phyloP scores from a whole-genome alignment of 2,329 filamentous ascomycete genomes.

The Colletotrichum musicola region DNA sequence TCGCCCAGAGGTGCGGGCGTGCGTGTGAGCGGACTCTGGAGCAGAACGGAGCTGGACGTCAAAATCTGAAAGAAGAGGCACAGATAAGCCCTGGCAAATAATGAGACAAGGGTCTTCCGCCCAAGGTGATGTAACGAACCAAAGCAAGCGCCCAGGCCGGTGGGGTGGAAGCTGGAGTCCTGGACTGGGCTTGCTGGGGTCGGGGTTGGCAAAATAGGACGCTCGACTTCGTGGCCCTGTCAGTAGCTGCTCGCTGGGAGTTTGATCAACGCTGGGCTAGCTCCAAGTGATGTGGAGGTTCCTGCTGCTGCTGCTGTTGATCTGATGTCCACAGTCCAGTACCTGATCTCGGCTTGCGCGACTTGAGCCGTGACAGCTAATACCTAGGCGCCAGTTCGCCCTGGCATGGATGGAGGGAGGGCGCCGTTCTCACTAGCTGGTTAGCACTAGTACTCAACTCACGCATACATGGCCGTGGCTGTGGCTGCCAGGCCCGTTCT shows the following conservation, averaged over 20 bases:
- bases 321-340: slow-evolving; percentile 21
- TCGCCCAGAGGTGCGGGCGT: slow-evolving; percentile 7
- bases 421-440: slow-evolving; percentile 17
- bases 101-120: slow-evolving; percentile 36
- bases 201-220: slow-evolving; percentile 32
- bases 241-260: slow-evolving; percentile 14
- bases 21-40: slow-evolving; percentile 9
- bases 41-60: slow-evolving; percentile 22
- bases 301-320: slow-evolving; percentile 24
- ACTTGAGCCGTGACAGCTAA: slow-evolving; percentile 28
- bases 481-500: slow-evolving; percentile 16
- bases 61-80: slow-evolving; percentile 34
- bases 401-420: slow-evolving; percentile 16
- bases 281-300: slow-evolving; percentile 31
- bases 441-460: slow-evolving; percentile 13
- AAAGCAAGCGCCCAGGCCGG: slow-evolving; percentile 33
- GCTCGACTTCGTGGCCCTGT: slow-evolving; percentile 28
- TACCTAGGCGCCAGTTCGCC: slow-evolving; percentile 5
- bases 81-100: slow-evolving; percentile 30
- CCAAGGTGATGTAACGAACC: slow-evolving; percentile 34
- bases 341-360: slow-evolving; percentile 14
- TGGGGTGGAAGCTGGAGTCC: slow-evolving; percentile 24
- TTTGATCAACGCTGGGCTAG: slow-evolving; percentile 35
- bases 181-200: slow-evolving; percentile 24
- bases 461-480: background rate